Evolutionary conservation across 345 rosid genomes (phyloP).

Genomic region (Combretum micranthum): DNA sequence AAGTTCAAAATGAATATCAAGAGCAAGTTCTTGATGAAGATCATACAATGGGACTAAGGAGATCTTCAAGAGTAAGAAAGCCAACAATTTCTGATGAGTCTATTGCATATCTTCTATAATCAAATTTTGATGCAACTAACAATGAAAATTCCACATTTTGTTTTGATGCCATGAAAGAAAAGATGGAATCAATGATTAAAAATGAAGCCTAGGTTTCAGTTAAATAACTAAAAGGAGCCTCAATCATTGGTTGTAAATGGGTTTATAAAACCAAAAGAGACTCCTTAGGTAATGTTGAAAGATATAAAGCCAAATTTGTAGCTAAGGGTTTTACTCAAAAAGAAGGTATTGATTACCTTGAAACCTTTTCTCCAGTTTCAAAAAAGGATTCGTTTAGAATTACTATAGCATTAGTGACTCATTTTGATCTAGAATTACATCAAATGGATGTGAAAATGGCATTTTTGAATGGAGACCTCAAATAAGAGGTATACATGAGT

Average conservation of each 20-base stretch:
- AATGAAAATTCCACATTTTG: neutral
- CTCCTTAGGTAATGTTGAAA: neutral
- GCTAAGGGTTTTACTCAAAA: neutral
- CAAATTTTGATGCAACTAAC: no score
- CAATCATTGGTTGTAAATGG: neutral
- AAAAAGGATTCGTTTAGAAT: neutral
- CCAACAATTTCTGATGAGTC: neutral
- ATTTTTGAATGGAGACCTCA: conserved; percentile 5
- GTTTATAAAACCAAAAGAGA: neutral
- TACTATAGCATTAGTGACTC: neutral
- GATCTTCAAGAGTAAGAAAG: neutral
- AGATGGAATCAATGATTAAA: neutral
- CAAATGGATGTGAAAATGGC: neutral
- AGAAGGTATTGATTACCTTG: neutral
- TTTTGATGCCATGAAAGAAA: no score
- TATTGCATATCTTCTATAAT: neutral
- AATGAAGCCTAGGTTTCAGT: neutral
- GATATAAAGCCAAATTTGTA: neutral
- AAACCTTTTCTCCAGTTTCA: neutral
- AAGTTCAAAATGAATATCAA: no score
- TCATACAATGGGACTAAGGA: neutral
- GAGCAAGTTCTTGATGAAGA: no score
- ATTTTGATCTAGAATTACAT: neutral
- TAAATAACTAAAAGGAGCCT: neutral
- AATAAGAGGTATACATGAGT: neutral